phyloP scores from a whole-genome alignment of 495 filamentous ascomycete genomes.

The Chaetomidium leptoderma region DNA sequence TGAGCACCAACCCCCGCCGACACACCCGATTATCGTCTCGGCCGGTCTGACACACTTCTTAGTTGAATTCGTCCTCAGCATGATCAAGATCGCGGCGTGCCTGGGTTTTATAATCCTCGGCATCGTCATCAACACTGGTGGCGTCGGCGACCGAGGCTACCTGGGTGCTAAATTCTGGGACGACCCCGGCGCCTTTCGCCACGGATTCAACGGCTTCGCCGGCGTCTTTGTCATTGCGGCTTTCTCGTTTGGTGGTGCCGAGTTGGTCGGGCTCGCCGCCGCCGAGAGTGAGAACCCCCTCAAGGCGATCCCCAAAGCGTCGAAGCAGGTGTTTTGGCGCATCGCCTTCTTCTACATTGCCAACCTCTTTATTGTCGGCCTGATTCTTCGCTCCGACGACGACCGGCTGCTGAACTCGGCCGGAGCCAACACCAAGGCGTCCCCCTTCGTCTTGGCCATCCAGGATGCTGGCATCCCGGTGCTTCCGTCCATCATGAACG shows the following conservation, averaged over 20 bases:
- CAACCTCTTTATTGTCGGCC: slow-evolving; percentile 66
- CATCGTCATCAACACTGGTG: slow-evolving; percentile 55
- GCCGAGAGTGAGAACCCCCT: slow-evolving; percentile 63
- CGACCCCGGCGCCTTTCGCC: slow-evolving; percentile 65
- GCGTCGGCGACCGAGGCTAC: slow-evolving; percentile 58
- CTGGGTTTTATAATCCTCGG: slow-evolving; percentile 51
- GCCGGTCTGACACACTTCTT: neutral
- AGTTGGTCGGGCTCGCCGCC: slow-evolving; percentile 66
- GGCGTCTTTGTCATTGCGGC: slow-evolving; percentile 69
- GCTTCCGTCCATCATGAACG: slow-evolving; percentile 69
- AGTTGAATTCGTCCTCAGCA: slow-evolving; percentile 43
- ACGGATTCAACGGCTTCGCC: slow-evolving; percentile 70
- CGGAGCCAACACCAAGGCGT: slow-evolving; percentile 51
- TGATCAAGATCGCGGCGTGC: slow-evolving; percentile 40
- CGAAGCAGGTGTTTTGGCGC: slow-evolving; percentile 74
- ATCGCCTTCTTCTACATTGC: slow-evolving; percentile 70
- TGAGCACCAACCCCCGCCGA: too few species aligned
- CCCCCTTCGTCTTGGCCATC: slow-evolving; percentile 72
- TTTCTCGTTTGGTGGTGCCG: slow-evolving; percentile 69
- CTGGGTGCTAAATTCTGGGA: slow-evolving; percentile 61
- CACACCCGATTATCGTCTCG: slow-evolving; percentile 54
- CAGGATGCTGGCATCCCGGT: slow-evolving; percentile 60
- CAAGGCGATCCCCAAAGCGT: slow-evolving; percentile 60
- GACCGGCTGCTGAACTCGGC: slow-evolving; percentile 42
- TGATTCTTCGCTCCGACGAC: slow-evolving; percentile 62